Base-by-base conservation (phyloP, 495 filamentous ascomycete species). In the Neurospora africana region DNA sequence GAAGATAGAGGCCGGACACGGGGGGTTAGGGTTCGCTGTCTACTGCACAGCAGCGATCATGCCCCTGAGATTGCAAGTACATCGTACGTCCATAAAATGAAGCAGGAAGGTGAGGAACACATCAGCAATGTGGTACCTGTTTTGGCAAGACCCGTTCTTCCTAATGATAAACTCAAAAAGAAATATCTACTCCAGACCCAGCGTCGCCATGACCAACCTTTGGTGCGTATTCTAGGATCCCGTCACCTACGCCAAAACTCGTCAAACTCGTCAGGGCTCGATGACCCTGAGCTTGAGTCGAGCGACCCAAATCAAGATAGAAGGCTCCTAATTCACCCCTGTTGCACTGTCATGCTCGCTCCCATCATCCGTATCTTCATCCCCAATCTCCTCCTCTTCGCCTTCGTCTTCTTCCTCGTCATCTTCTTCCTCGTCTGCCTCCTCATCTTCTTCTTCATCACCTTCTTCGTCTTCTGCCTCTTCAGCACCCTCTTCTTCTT, bases 401-500 rank as follows among this genome's bases (percentile, higher is more conserved):
- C 43, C 74, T 36, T 72, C 72, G 1, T 23, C 44, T n/a, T 43
- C 38, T 61, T 61, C 44, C 10, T 7, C 43, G 27, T 21, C 47
- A 36, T 9, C 10, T 4, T 17, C 70, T 7, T 43, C 44, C 6
- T 11, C 44, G 3, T 23, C 40, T 17, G 40, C 47, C 65, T 65
- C 72, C 2, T 72, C 74, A 19, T 71, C 68, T 13, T 71, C 73
- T 5, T 70, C 53, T 10, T 71, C 70, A 10, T 23, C 36, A 10
- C 37, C 36, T 30, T 61, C 39, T 72, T 33, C 53, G 11, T 44
- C 15, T 4, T 21, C 71, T 1, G 5, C 53, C 13, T 33, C 53
- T 27, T 61, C 44, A 11, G 9, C 44, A 0, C 44, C 44, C 2
- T 27, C 67, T 35, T 71, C 69, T n/a, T 72, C 68, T 10, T 40